These are phyloP conservation scores for Chalciporus pseudorubinellus DNA, from an alignment of 768 basidiomycete species.

Conservation along the genomic window DNA sequence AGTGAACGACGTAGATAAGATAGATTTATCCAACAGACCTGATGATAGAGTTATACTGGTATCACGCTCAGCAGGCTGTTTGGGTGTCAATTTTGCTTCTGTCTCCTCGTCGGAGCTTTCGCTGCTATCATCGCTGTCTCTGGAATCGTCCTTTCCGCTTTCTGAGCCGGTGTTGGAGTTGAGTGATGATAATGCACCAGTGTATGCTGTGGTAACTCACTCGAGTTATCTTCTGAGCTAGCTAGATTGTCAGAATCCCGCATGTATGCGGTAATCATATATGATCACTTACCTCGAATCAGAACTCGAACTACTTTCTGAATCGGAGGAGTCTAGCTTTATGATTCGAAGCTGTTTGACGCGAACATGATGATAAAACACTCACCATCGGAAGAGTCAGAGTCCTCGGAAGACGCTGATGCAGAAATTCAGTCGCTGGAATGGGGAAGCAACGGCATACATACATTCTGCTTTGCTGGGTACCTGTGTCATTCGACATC, in stretches of 20 bases:
- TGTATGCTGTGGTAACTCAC: slow-evolving; percentile 14
- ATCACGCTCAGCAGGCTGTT: slow-evolving; percentile 27
- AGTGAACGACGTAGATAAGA: background rate
- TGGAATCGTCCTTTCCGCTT: slow-evolving; percentile 5
- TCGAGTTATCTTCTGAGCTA: slow-evolving; percentile 21
- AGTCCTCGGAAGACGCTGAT: slow-evolving; percentile 23
- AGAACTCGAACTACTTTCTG: slow-evolving; percentile 25
- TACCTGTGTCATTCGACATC: slow-evolving; percentile 6
- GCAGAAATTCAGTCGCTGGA: slow-evolving; percentile 8
- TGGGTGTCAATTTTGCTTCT: slow-evolving; percentile 1
- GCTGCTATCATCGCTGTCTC: slow-evolving; percentile 10
- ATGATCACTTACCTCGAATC: slow-evolving; percentile 22
- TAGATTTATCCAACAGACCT: slow-evolving; percentile 12
- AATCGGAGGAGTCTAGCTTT: slow-evolving; percentile 18
- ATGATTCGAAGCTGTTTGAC: background rate
- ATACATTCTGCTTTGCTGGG: slow-evolving; percentile 23
- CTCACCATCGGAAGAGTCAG: slow-evolving; percentile 27
- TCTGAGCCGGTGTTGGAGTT: slow-evolving; percentile 16
- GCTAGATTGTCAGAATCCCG: background rate
- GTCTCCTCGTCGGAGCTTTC: slow-evolving; percentile 2
- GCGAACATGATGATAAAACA: background rate
- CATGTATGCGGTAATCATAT: slow-evolving; percentile 4
- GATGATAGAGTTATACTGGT: slow-evolving; percentile 43
- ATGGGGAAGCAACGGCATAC: slow-evolving; percentile 8
- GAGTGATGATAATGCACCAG: background rate